phyloP scores from a whole-genome alignment of 495 filamentous ascomycete genomes.

The Aspergillus avenaceus region DNA sequence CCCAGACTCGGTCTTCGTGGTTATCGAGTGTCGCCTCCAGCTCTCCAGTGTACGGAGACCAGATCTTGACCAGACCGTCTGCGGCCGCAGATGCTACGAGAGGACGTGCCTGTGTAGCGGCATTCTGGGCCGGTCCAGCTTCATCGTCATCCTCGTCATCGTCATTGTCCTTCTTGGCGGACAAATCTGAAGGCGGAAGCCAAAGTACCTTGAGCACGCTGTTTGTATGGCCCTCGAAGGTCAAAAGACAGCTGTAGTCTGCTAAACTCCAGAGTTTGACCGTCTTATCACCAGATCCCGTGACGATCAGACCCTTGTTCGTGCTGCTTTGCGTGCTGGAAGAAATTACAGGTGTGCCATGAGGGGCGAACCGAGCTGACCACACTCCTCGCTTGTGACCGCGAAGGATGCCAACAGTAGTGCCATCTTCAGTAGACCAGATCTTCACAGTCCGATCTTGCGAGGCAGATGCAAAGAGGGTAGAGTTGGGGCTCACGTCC shows the following conservation, averaged over 20 bases:
- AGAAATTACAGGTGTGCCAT: slow-evolving; percentile 68
- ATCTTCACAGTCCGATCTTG: slow-evolving; percentile 97
- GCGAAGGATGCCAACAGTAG: slow-evolving; percentile 80
- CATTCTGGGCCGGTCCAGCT: slow-evolving; percentile 16
- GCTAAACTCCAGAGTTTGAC: slow-evolving; percentile 92
- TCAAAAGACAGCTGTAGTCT: slow-evolving; percentile 89
- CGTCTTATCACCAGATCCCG: slow-evolving; percentile 90
- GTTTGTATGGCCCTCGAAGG: slow-evolving; percentile 94
- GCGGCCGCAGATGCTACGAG: slow-evolving; percentile 83
- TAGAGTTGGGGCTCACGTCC: slow-evolving; percentile 63
- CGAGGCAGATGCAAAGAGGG: slow-evolving; percentile 87
- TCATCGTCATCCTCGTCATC: slow-evolving; percentile 34
- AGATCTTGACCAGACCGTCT: slow-evolving; percentile 95
- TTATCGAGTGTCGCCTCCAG: slow-evolving; percentile 86
- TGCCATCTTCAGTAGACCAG: slow-evolving; percentile 84
- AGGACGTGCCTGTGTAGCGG: slow-evolving; percentile 36
- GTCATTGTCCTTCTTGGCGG: slow-evolving; percentile 23
- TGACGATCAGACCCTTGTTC: slow-evolving; percentile 71
- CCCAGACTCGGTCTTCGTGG: slow-evolving; percentile 92
- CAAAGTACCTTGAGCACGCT: slow-evolving; percentile 91
- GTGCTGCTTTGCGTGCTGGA: slow-evolving; percentile 57
- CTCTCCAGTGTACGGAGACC: slow-evolving; percentile 80
- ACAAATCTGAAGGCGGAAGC: slow-evolving; percentile 61
- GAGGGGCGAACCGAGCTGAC: slow-evolving; percentile 84
- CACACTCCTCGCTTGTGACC: slow-evolving; percentile 94